Percentiles rank a stretch among this genome's conserved stretches.
Conservation (phyloP, 345 rosid species). For the Rhodamnia argentea region DNA sequence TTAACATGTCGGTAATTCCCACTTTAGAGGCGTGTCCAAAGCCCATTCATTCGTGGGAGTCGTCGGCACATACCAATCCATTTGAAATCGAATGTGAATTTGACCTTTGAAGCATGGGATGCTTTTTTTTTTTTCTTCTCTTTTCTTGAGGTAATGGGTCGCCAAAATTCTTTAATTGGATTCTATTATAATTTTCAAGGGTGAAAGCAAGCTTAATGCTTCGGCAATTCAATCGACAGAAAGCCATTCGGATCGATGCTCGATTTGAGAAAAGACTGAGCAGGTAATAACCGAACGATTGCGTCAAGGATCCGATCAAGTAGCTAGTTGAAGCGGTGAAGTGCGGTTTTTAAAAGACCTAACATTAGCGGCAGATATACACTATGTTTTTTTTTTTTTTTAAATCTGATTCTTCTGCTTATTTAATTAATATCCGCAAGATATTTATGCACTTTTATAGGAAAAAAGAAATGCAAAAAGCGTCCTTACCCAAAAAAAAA, state of each 20-base stretch:
- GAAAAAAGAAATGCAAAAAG: background rate
- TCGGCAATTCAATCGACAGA: accelerated
- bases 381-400: background rate
- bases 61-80: too few relatives aligned
- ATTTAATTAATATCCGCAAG: background rate
- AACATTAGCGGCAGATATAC: background rate
- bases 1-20: background rate
- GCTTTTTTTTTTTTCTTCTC: background rate
- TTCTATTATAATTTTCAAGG: background rate
- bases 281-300: background rate
- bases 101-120: background rate
- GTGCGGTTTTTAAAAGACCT: background rate
- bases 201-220: background rate
- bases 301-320: background rate
- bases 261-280: background rate
- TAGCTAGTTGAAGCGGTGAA: too few relatives aligned
- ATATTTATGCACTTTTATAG: background rate
- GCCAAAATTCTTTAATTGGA: background rate
- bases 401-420: background rate
- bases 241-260: background rate
- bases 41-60: background rate
- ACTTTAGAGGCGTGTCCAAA: background rate
- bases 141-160: accelerated
- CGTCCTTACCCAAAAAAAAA: too few relatives aligned
- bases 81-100: background rate